Conservation (phyloP, 352 stramenopile genomes). For the Aphanomyces astaci region DNA sequence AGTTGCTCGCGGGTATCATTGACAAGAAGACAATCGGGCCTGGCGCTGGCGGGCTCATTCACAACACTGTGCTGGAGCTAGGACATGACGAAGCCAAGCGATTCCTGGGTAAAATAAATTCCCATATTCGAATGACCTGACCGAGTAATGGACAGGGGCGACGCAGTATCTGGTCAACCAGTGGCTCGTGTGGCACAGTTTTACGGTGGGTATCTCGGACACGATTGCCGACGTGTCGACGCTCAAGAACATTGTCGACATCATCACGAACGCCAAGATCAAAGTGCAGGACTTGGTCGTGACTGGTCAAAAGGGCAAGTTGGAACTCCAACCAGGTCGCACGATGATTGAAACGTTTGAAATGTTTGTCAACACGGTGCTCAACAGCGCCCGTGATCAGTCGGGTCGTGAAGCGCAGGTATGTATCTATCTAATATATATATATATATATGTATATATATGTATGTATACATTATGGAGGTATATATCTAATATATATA, state of each 20-base stretch:
- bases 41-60: slow-evolving; percentile 94
- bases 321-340: slow-evolving; percentile 96
- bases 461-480: no score
- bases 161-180: slow-evolving; percentile 98
- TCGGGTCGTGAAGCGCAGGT: slow-evolving; percentile 52
- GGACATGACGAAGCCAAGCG: slow-evolving; percentile 83
- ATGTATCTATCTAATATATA: no score
- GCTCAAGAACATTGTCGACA: slow-evolving; percentile 97
- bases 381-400: slow-evolving; percentile 84
- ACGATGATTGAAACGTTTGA: slow-evolving; percentile 99
- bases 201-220: slow-evolving; percentile 98
- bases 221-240: slow-evolving; percentile 97
- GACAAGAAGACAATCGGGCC: slow-evolving; percentile 99
- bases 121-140: neutral
- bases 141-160: slow-evolving; percentile 28
- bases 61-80: slow-evolving; percentile 94
- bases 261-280: slow-evolving; percentile 98
- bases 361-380: slow-evolving; percentile 95
- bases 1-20: slow-evolving; percentile 96
- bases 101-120: slow-evolving; percentile 49
- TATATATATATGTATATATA: no score
- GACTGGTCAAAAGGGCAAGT: slow-evolving; percentile 94
- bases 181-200: slow-evolving; percentile 97
- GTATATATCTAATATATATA: no score
- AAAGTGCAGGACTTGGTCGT: slow-evolving; percentile 91